phyloP scores from a whole-genome alignment of 768 basidiomycete genomes.

The Kwoniella dejecticola region DNA sequence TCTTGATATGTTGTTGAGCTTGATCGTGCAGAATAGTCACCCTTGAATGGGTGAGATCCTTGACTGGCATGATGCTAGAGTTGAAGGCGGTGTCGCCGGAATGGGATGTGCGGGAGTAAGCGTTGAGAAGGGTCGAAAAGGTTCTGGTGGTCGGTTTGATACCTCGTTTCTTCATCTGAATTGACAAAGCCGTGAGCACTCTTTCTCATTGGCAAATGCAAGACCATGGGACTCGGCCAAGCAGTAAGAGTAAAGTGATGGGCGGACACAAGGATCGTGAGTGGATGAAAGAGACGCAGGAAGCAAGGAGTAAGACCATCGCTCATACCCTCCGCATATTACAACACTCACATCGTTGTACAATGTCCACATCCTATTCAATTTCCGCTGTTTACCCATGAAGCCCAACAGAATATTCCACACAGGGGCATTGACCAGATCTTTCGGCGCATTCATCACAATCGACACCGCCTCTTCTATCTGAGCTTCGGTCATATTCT shows the following conservation, averaged over 20 bases:
- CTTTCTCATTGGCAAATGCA: not conserved
- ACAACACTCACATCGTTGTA: conserved; percentile 50
- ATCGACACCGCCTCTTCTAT: conserved; percentile 25
- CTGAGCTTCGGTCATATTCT: conserved; percentile 8
- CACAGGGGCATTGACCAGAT: conserved; percentile 39
- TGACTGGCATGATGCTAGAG: conserved; percentile 2
- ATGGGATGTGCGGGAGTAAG: conserved; percentile 34
- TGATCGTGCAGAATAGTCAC: conserved; percentile 33
- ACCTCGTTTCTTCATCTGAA: conserved; percentile 54
- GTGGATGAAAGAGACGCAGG: no score
- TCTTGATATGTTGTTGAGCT: conserved; percentile 9
- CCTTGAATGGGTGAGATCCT: conserved; percentile 30
- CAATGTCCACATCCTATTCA: conserved; percentile 44
- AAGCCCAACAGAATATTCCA: conserved; percentile 46
- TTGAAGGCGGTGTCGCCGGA: conserved; percentile 3
- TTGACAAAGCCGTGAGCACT: not conserved
- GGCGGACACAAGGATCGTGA: no score
- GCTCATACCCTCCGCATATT: no score
- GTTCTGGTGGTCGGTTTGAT: conserved; percentile 46
- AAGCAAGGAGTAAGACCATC: not conserved
- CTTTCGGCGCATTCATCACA: conserved; percentile 25
- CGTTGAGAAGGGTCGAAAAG: conserved; percentile 44
- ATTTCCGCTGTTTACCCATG: conserved; percentile 40
- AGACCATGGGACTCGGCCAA: no score
- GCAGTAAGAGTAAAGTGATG: no score